Percentiles rank a stretch among this genome's conserved stretches.
Conservation (phyloP, 1,284 basidiomycete species). For the Papiliotrema laurentii region DNA sequence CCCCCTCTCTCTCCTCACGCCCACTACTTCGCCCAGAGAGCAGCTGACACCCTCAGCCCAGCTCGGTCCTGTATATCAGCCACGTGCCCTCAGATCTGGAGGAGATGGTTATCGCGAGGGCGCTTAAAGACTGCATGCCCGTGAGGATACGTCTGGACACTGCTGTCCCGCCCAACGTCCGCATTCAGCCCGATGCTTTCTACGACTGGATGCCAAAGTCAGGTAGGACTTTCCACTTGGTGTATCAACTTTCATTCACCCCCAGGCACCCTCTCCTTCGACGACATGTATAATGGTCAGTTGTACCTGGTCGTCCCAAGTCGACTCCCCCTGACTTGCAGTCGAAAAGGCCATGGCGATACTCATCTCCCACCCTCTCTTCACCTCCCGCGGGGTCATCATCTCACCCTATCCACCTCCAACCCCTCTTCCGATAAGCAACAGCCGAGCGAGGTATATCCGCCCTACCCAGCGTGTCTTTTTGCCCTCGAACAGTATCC, state of each 20-base stretch:
- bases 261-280: slow-evolving; percentile 22
- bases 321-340: background rate
- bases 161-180: slow-evolving; percentile 14
- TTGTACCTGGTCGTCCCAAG: too few species aligned
- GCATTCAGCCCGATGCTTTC: slow-evolving; percentile 29
- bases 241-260: background rate
- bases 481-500: slow-evolving; percentile 52
- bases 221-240: slow-evolving; percentile 12
- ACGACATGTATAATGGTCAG: slow-evolving; percentile 15
- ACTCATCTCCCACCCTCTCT: slow-evolving; percentile 68
- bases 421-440: slow-evolving; percentile 55
- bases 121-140: slow-evolving; percentile 23
- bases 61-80: slow-evolving; percentile 24
- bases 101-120: slow-evolving; percentile 19
- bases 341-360: slow-evolving; percentile 77
- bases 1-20: too few species aligned
- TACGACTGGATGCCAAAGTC: slow-evolving; percentile 40
- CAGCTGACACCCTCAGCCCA: slow-evolving; percentile 11
- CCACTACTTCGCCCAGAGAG: too few species aligned
- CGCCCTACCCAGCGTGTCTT: slow-evolving; percentile 18
- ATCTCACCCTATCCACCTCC: slow-evolving; percentile 64
- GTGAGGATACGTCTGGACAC: slow-evolving; percentile 19
- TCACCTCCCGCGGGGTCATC: slow-evolving; percentile 55
- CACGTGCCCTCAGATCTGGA: slow-evolving; percentile 21
- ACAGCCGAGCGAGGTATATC: slow-evolving; percentile 20